Evolutionary conservation across 805 yeast species (phyloP).

Genomic region (Pichia deserticola): DNA sequence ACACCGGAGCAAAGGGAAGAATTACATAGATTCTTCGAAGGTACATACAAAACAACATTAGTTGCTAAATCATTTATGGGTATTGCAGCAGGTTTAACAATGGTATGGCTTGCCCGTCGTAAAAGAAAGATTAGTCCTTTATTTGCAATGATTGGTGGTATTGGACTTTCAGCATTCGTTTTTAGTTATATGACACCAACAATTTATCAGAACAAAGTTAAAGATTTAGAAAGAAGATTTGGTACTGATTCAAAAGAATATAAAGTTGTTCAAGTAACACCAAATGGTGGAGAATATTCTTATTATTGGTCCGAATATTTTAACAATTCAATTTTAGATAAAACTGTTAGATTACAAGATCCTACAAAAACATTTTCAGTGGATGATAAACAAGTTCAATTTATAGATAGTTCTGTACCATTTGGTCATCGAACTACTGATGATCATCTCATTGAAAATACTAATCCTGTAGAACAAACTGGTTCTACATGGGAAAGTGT

Average conservation of each 20-base stretch:
- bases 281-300: constrained; percentile 18
- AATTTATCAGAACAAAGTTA: constrained; percentile 28
- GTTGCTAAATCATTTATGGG: constrained; percentile 33
- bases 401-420: not conserved
- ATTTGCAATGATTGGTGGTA: constrained; percentile 33
- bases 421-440: not conserved
- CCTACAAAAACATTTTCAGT: constrained; percentile 27
- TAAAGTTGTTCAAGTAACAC: constrained; percentile 16
- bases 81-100: constrained; percentile 32
- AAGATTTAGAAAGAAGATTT: constrained; percentile 19
- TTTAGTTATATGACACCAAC: constrained; percentile 25
- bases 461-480: not conserved
- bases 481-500: constrained; percentile 15
- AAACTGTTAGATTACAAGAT: constrained; percentile 43
- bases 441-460: not conserved
- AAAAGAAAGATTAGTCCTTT: constrained; percentile 34
- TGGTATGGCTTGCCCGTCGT: constrained; percentile 35
- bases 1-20: constrained; percentile 34
- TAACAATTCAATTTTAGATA: constrained; percentile 40
- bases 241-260: constrained; percentile 20
- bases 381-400: constrained; percentile 13
- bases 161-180: constrained; percentile 30
- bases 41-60: constrained; percentile 29
- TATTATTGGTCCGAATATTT: constrained; percentile 43
- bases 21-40: constrained; percentile 32